phyloP scores from a whole-genome alignment of 805 yeast genomes.

The Ogataea paraovalis region DNA sequence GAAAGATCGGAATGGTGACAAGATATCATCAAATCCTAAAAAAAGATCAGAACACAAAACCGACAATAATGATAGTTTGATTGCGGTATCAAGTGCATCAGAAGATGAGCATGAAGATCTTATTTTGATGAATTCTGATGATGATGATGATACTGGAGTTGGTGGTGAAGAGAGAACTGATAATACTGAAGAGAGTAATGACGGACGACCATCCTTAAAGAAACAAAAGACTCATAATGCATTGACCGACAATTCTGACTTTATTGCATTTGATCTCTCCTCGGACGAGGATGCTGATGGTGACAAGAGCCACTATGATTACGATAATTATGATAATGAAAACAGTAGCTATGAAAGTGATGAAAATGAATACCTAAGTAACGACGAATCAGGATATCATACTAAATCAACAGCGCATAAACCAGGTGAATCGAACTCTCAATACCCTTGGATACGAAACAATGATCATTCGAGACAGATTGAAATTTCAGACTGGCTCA shows the following conservation, averaged over 20 bases:
- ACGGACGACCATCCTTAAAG: conserved; percentile 6
- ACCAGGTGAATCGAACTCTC: conserved; percentile 29
- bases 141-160: neutral
- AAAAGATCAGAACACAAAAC: too few relatives aligned
- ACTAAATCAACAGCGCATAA: conserved; percentile 24
- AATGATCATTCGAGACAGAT: conserved; percentile 73
- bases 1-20: neutral
- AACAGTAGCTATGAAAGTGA: conserved; percentile 23
- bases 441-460: conserved; percentile 72
- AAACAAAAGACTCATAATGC: conserved; percentile 21
- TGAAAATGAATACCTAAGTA: conserved; percentile 40
- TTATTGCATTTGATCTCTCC: conserved; percentile 46
- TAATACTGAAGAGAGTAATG: neutral
- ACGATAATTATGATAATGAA: conserved; percentile 30
- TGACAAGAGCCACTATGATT: conserved; percentile 30
- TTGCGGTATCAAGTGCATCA: conserved; percentile 7
- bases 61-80: conserved; percentile 4
- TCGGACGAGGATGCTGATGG: conserved; percentile 38
- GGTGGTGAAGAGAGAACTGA: conserved; percentile 1
- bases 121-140: conserved; percentile 5
- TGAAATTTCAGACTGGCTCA: conserved; percentile 83
- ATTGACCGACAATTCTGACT: conserved; percentile 45
- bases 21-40: neutral
- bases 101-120: conserved; percentile 12
- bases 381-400: conserved; percentile 36